A percentile compares a stretch with the other conserved stretches of the same genome.
Evolutionary conservation across 164 flowering plant genomes (phyloP).

Genomic region (Akebia trifoliata): DNA sequence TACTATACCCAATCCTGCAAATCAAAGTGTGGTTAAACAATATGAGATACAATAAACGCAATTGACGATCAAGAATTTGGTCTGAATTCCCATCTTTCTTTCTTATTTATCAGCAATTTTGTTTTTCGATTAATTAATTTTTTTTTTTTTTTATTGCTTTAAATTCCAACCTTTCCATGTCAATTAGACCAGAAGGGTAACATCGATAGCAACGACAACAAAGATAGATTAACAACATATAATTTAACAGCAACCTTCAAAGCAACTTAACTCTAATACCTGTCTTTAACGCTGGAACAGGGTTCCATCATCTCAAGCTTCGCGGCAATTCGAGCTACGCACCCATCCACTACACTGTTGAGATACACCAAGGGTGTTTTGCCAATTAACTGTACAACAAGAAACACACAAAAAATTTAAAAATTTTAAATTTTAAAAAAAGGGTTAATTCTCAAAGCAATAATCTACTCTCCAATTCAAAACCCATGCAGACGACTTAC

Average conservation of each 20-base stretch:
- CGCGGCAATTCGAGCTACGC: too few species aligned
- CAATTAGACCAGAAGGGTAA: too few species aligned
- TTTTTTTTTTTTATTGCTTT: too few species aligned
- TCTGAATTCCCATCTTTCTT: neutral
- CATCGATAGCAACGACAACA: too few species aligned
- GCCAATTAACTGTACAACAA: constrained; percentile 48
- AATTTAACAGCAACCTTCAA: too few species aligned
- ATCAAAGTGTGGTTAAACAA: neutral
- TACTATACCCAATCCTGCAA: constrained; percentile 80
- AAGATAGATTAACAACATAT: too few species aligned
- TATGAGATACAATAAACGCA: neutral
- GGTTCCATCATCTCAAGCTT: constrained; percentile 85
- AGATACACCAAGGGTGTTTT: constrained; percentile 79
- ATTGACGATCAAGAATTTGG: neutral
- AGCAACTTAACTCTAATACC: constrained; percentile 20
- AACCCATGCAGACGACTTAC: too few species aligned
- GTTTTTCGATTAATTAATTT: too few species aligned
- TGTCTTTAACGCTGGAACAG: constrained; percentile 82
- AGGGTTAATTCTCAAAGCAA: neutral
- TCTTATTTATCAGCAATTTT: too few species aligned
- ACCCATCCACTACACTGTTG: constrained; percentile 63
- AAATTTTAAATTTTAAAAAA: too few species aligned
- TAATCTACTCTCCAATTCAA: neutral
- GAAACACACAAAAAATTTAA: neutral
- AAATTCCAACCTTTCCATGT: too few species aligned